phyloP scores from a whole-genome alignment of 2,329 filamentous ascomycete genomes.

The Eutypa lata region DNA sequence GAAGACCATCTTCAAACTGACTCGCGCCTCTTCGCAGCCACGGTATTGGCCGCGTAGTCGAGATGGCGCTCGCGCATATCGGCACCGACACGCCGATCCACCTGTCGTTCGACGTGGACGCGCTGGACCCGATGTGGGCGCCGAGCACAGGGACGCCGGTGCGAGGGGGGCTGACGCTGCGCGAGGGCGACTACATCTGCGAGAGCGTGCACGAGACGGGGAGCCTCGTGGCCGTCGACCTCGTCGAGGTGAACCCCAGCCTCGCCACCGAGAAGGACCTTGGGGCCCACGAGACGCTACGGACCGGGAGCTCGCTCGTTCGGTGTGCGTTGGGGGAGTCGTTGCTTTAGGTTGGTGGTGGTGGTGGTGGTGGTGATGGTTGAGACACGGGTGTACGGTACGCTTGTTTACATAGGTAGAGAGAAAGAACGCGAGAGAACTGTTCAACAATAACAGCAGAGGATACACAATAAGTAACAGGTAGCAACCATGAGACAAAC shows the following conservation, averaged over 20 bases:
- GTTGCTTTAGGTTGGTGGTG: slow-evolving; percentile 62
- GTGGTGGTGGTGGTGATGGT: too few relatives aligned
- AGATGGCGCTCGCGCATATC: slow-evolving; percentile 97
- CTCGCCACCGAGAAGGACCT: slow-evolving; percentile 56
- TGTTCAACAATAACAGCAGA: too few relatives aligned
- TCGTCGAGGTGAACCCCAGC: slow-evolving; percentile 79
- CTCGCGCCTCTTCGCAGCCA: slow-evolving; percentile 62
- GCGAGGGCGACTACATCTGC: slow-evolving; percentile 96
- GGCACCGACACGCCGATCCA: slow-evolving; percentile 94
- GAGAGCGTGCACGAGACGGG: slow-evolving; percentile 81
- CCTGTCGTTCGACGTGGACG: slow-evolving; percentile 95
- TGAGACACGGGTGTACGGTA: not conserved
- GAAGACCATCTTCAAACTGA: too few relatives aligned
- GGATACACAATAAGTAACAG: too few relatives aligned
- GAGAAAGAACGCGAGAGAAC: too few relatives aligned
- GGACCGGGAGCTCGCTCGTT: slow-evolving; percentile 87
- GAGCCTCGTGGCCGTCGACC: slow-evolving; percentile 73
- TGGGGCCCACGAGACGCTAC: slow-evolving; percentile 80
- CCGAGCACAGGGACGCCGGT: slow-evolving; percentile 95
- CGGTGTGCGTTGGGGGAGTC: slow-evolving; percentile 91
- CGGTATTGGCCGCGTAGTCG: slow-evolving; percentile 92
- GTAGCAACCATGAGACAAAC: too few relatives aligned
- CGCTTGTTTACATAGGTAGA: too few relatives aligned
- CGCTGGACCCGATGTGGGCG: slow-evolving; percentile 92
- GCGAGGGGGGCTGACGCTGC: slow-evolving; percentile 84